phyloP scores from a whole-genome alignment of 495 filamentous ascomycete genomes.

The Pyronema domesticum region DNA sequence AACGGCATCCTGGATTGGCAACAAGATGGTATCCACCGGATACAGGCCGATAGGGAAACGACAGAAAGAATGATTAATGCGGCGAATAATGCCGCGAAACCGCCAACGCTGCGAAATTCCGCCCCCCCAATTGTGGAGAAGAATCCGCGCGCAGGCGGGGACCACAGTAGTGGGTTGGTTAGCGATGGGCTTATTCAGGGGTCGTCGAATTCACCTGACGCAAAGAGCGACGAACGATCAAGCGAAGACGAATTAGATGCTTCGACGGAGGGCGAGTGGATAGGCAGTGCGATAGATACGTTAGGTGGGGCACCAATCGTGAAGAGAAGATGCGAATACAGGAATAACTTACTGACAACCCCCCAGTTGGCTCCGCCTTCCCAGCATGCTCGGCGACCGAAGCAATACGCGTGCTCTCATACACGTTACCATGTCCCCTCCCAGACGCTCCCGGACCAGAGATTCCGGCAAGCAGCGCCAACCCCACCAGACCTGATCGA shows the following conservation, averaged over 20 bases:
- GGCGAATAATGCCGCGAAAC: not conserved
- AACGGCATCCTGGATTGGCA: conserved; percentile 24
- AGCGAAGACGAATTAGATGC: not conserved
- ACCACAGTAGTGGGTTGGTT: not conserved
- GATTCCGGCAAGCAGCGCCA: conserved; percentile 19
- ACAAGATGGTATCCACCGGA: conserved; percentile 14
- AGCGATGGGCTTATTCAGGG: not conserved
- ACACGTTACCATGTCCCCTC: conserved; percentile 26
- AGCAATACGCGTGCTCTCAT: conserved; percentile 25
- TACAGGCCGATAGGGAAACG: conserved; percentile 3
- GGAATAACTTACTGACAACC: not conserved
- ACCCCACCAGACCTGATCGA: conserved; percentile 15
- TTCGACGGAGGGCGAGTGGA: conserved; percentile 17
- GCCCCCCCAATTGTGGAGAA: not conserved
- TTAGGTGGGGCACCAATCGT: conserved; percentile 11
- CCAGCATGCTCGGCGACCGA: conserved; percentile 19
- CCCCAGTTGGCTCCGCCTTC: conserved; percentile 17
- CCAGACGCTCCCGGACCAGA: conserved; percentile 17
- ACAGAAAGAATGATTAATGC: not conserved
- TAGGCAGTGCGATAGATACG: conserved; percentile 18
- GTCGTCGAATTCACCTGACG: not conserved
- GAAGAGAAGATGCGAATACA: too few relatives aligned
- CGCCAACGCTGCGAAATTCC: not conserved
- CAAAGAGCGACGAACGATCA: not conserved
- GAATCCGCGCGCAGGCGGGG: not conserved